Evolutionary conservation across 2,329 filamentous ascomycete species (phyloP).

Genomic region (Ceratocystis alfenasii): DNA sequence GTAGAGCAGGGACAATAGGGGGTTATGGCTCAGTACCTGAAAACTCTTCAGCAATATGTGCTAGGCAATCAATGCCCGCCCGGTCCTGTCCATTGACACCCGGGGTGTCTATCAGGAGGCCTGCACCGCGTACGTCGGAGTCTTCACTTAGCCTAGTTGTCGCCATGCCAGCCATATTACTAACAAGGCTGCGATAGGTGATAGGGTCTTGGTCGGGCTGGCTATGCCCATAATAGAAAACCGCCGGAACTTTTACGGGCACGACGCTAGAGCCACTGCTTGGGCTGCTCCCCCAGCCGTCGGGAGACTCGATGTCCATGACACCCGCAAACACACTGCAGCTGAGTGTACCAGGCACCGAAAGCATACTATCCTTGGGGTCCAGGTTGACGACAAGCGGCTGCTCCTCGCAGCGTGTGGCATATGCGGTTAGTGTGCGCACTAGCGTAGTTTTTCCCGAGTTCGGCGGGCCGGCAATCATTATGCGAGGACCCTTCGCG

Average conservation of each 20-base stretch:
- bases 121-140: conserved; percentile 54
- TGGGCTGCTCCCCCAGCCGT: conserved; percentile 80
- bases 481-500: conserved; percentile 60
- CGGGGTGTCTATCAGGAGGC: conserved; percentile 77
- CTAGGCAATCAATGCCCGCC: conserved; percentile 61
- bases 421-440: conserved; percentile 68
- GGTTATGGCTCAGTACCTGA: conserved; percentile 32
- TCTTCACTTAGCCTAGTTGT: conserved; percentile 70
- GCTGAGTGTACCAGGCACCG: conserved; percentile 68
- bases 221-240: conserved; percentile 73
- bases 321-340: conserved; percentile 78
- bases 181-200: conserved; percentile 62
- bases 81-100: conserved; percentile 55
- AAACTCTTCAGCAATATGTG: conserved; percentile 56
- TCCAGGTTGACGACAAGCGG: conserved; percentile 78
- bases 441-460: conserved; percentile 74
- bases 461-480: conserved; percentile 67
- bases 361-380: conserved; percentile 65
- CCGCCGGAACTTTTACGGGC: conserved; percentile 82
- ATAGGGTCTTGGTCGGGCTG: conserved; percentile 59
- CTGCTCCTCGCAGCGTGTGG: conserved; percentile 59
- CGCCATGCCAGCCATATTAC: conserved; percentile 65
- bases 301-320: conserved; percentile 66
- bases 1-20: neutral
- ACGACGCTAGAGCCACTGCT: conserved; percentile 81